phyloP scores from a whole-genome alignment of 495 filamentous ascomycete genomes.

The Xylaria longipes region DNA sequence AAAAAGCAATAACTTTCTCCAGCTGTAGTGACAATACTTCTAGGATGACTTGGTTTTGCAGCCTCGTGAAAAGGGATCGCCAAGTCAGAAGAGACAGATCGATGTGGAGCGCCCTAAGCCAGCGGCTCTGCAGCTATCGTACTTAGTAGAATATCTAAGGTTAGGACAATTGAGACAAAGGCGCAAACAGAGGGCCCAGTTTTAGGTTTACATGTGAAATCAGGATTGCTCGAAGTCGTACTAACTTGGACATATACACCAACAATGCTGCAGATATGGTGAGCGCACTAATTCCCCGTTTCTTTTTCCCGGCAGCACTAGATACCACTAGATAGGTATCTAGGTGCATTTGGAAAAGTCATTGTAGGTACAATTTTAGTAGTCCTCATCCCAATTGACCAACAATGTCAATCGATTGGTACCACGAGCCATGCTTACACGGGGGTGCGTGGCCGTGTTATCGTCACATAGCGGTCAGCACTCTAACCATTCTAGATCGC shows the following conservation, averaged over 20 bases:
- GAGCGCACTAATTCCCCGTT: neutral
- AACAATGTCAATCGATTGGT: slow-evolving; percentile 15
- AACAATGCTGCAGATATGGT: neutral
- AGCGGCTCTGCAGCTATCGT: slow-evolving; percentile 10
- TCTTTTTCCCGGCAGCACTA: slow-evolving; percentile 3
- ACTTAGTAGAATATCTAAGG: neutral
- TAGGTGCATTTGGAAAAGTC: neutral
- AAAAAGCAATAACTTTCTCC: neutral
- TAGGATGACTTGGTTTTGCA: neutral
- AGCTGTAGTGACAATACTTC: neutral
- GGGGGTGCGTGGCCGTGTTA: slow-evolving; percentile 2
- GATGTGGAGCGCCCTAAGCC: slow-evolving; percentile 14
- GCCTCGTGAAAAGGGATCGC: neutral
- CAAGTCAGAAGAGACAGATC: slow-evolving; percentile 7
- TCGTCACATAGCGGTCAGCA: slow-evolving; percentile 11
- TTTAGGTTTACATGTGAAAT: slow-evolving; percentile 6
- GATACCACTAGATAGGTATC: neutral
- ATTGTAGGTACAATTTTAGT: neutral
- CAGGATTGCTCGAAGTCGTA: neutral
- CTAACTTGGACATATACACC: neutral
- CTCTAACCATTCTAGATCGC: slow-evolving; percentile 1
- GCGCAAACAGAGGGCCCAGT: neutral
- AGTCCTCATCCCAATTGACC: neutral
- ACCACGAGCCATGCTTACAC: neutral
- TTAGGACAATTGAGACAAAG: neutral